A percentile compares a stretch with the other conserved stretches of the same genome.
Conservation (phyloP, 2,329 filamentous ascomycete species). For the Thielaviopsis musarum region DNA sequence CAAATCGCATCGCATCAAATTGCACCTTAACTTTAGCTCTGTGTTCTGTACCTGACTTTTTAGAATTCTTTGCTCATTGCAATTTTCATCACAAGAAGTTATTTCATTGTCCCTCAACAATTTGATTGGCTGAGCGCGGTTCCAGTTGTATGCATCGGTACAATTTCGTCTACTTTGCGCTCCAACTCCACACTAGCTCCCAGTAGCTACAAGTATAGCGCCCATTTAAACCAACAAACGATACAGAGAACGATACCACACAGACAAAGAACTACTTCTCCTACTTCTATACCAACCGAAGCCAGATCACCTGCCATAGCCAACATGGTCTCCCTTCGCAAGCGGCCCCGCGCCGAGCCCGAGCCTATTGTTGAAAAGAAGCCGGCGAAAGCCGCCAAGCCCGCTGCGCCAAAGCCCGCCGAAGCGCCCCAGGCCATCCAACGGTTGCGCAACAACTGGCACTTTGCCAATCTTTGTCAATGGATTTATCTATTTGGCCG, state of each 20-base stretch:
- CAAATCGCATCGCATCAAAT: not conserved
- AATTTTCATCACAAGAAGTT: not conserved
- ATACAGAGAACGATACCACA: not conserved
- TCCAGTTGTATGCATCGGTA: not conserved
- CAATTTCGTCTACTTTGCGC: not conserved
- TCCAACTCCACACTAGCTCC: not conserved
- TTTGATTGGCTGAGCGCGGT: not conserved
- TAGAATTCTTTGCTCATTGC: not conserved
- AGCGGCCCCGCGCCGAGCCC: constrained; percentile 7
- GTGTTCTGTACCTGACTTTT: not conserved
- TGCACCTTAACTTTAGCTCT: not conserved
- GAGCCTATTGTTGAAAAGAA: constrained; percentile 1
- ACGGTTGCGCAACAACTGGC: constrained; percentile 71
- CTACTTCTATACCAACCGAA: not conserved
- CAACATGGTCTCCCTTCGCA: constrained; percentile 12
- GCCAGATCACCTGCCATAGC: not conserved
- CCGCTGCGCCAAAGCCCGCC: not conserved
- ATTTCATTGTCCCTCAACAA: not conserved
- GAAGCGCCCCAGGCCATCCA: not conserved
- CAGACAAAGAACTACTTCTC: not conserved
- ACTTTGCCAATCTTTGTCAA: constrained; percentile 86
- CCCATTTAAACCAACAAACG: not conserved
- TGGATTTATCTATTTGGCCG: constrained; percentile 86
- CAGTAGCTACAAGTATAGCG: not conserved
- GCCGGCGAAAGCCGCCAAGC: not conserved